A percentile compares a stretch with the other conserved stretches of the same genome.
phyloP scores from a whole-genome alignment of 768 basidiomycete genomes.

The Boletellus ananas region DNA sequence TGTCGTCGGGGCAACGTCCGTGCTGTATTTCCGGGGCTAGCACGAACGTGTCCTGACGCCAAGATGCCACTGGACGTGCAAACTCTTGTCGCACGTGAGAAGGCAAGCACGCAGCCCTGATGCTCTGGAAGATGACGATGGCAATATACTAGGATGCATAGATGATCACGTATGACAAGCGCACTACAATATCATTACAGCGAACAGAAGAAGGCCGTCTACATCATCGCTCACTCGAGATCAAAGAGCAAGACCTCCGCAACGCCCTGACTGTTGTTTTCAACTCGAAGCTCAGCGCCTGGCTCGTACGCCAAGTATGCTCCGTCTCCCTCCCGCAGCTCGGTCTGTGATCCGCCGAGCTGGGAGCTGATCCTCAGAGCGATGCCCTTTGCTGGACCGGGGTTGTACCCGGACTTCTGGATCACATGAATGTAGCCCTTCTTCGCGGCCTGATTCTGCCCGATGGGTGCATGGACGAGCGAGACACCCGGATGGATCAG shows the following conservation, averaged over 20 bases:
- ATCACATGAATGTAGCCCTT: constrained; percentile 85
- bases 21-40: not conserved
- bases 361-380: constrained; percentile 48
- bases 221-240: constrained; percentile 42
- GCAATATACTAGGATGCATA: too few relatives aligned
- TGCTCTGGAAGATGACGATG: too few relatives aligned
- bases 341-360: constrained; percentile 40
- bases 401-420: constrained; percentile 80
- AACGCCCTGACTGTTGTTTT: constrained; percentile 60
- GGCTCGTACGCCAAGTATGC: constrained; percentile 60
- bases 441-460: constrained; percentile 33
- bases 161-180: not conserved
- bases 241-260: constrained; percentile 84
- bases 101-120: not conserved
- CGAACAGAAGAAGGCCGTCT: not conserved
- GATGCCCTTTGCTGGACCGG: constrained; percentile 52
- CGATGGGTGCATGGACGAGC: constrained; percentile 47
- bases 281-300: constrained; percentile 36
- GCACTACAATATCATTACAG: not conserved
- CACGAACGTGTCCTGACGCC: too few relatives aligned
- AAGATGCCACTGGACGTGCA: not conserved
- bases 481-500: constrained; percentile 57
- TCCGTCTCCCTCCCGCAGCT: constrained; percentile 83
- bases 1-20: too few relatives aligned
- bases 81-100: not conserved